Conservation (phyloP, 2,329 filamentous ascomycete genomes). For the Gaeumannomyces sp. region DNA sequence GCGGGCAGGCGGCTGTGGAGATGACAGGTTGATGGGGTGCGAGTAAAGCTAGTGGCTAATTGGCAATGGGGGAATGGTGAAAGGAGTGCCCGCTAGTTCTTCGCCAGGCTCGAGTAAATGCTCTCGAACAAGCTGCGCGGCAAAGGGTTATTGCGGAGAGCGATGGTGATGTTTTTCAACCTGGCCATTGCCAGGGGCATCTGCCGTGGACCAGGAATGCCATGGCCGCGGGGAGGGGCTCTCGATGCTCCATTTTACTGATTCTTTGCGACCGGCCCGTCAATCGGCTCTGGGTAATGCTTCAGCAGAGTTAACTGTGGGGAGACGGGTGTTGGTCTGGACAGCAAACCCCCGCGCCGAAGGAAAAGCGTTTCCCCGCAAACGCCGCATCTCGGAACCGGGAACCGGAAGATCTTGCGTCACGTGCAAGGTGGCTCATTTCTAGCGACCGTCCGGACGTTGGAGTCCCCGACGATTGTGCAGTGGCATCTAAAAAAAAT, state of each 20-base stretch:
- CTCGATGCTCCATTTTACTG: neutral
- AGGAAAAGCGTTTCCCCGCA: conserved; percentile 11
- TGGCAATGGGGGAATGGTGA: neutral
- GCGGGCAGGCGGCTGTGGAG: neutral
- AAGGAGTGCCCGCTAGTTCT: neutral
- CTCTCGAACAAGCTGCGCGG: neutral
- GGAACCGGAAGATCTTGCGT: neutral
- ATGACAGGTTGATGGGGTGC: neutral
- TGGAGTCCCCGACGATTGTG: too few relatives aligned
- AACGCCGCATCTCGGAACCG: neutral
- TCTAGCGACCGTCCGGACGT: too few relatives aligned
- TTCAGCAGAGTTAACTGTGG: neutral
- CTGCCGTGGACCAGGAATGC: neutral
- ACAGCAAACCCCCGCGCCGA: neutral
- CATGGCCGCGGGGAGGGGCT: neutral
- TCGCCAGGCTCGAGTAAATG: neutral
- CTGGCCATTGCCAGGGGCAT: neutral
- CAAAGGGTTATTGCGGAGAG: neutral
- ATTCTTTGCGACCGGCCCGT: neutral
- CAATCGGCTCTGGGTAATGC: neutral
- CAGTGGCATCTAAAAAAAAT: too few relatives aligned
- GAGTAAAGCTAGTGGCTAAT: neutral
- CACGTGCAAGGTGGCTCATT: neutral
- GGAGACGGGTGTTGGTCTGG: neutral
- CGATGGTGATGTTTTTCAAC: neutral